Conservation (phyloP, 805 yeast species). For the Kuraishia ogatae region DNA sequence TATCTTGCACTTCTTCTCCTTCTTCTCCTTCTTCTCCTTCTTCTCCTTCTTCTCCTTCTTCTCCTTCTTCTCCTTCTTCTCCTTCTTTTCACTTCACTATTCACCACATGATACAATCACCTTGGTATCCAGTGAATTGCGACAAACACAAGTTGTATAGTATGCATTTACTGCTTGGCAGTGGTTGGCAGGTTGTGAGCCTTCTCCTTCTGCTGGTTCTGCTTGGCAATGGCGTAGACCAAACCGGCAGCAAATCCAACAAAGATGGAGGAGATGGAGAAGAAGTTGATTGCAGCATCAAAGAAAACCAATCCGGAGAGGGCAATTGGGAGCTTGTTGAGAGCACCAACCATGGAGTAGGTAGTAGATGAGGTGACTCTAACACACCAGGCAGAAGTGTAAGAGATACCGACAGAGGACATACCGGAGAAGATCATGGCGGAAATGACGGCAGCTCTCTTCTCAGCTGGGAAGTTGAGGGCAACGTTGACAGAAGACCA, state of each 20-base stretch:
- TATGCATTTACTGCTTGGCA: neutral
- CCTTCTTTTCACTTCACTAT: neutral
- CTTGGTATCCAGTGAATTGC: too few species aligned
- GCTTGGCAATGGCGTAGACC: slow-evolving; percentile 92
- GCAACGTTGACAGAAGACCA: slow-evolving; percentile 81
- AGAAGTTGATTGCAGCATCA: slow-evolving; percentile 90
- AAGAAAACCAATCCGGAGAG: slow-evolving; percentile 90
- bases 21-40: too few species aligned
- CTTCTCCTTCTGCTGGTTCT: slow-evolving; percentile 61
- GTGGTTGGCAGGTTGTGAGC: slow-evolving; percentile 21
- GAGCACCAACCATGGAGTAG: slow-evolving; percentile 98
- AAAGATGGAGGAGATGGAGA: slow-evolving; percentile 80
- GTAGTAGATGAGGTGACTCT: slow-evolving; percentile 98
- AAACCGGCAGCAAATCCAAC: slow-evolving; percentile 94
- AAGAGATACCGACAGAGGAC: slow-evolving; percentile 93
- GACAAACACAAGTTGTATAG: neutral
- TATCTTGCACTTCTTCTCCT: too few species aligned
- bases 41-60: too few species aligned
- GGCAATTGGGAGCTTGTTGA: slow-evolving; percentile 96
- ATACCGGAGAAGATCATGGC: slow-evolving; percentile 91
- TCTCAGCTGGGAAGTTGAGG: slow-evolving; percentile 68
- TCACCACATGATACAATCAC: neutral
- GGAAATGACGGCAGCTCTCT: slow-evolving; percentile 58
- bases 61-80: too few species aligned
- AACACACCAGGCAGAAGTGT: slow-evolving; percentile 99